These are phyloP conservation scores for Beta corolliflora DNA, from an alignment of 179 eudicot species.

Conservation along the genomic window DNA sequence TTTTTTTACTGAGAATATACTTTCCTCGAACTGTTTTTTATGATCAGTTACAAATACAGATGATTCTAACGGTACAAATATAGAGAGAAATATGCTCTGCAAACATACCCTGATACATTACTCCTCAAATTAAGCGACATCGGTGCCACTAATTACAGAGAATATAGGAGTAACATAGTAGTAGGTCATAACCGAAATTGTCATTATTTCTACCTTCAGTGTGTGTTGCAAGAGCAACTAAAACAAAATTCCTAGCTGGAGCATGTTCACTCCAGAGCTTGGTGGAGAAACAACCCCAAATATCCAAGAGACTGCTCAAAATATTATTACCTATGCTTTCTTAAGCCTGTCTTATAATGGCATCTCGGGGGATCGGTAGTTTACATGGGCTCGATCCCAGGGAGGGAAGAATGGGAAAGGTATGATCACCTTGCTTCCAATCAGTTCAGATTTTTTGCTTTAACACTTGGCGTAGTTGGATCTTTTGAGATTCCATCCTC, in stretches of 20 bases:
- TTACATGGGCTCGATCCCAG: constrained; percentile 2
- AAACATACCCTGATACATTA: constrained; percentile 7
- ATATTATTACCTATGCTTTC: constrained; percentile 13
- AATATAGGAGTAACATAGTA: constrained; percentile 17
- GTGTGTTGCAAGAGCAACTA: constrained; percentile 17
- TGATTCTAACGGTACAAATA: constrained; percentile 27
- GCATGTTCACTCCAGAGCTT: constrained; percentile 9
- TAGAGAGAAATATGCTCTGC: constrained; percentile 15
- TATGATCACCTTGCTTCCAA: neutral
- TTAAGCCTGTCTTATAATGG: neutral
- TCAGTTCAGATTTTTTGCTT: constrained; percentile 63
- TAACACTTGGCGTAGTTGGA: constrained; percentile 81
- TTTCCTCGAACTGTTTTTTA: constrained; percentile 15
- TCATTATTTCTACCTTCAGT: constrained; percentile 16
- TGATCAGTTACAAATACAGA: constrained; percentile 26
- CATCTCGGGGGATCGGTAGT: constrained; percentile 12
- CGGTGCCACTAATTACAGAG: constrained; percentile 16
- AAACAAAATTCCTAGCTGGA: constrained; percentile 36
- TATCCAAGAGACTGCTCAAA: neutral
- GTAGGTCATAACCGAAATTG: neutral
- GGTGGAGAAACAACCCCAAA: constrained; percentile 5
- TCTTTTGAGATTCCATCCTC: constrained; percentile 73
- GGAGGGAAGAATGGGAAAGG: neutral
- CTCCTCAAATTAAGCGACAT: constrained; percentile 25
- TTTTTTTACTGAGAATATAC: constrained; percentile 5